Base-by-base conservation (phyloP, 257 asterid species). In the Haberlea rhodopensis region DNA sequence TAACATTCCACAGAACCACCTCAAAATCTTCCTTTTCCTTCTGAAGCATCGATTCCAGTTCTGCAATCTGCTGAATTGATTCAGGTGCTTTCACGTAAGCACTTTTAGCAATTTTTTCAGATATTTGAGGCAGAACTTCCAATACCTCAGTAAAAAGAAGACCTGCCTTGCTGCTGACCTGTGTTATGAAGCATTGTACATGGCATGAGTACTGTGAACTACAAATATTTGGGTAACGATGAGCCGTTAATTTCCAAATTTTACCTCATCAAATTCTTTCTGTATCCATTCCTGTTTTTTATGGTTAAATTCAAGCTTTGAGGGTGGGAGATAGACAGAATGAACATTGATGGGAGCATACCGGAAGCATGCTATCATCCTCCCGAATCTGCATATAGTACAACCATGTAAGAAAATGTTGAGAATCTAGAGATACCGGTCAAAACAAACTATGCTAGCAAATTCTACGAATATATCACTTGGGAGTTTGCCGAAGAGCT, bases 271-370 rank as follows among this genome's bases (percentile, higher is more conserved):
- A 45, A 74, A 72, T 73, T 83, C 94, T 76, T 72, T 75, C 70
- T 72, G 79, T 67, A 80, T 67, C 97, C 97, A 90, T 60, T 80
- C 97, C 78, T 81, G 82, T 64, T 73, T 70, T 73, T 70, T 79
- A 76, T 80, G 75, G 77, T 74, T 75, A 74, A 89, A 85, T 73
- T 80, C 89, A 73, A 86, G 87, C 71, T 84, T 85, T 51, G 83
- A 67, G 55, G 96, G 89, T 54, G 97, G 97, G 21, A 91, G 96
- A 70, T 73, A 65, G 59, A 91, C 94, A 64, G 96, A 82, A 63
- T 82, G 85, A 68, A 91, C 94, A 66, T 51, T 71, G 69, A 88
- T 86, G 55, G 96, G 86, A 61, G 95, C 86, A 84, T 82, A 88
- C 55, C 79, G 76, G 46, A 88, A 88, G 69, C 96, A 88, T 62